Percentiles rank a stretch among this genome's conserved stretches.
phyloP scores from a whole-genome alignment of 1,139 yeast species.

The Suhomyces guaymorum region DNA sequence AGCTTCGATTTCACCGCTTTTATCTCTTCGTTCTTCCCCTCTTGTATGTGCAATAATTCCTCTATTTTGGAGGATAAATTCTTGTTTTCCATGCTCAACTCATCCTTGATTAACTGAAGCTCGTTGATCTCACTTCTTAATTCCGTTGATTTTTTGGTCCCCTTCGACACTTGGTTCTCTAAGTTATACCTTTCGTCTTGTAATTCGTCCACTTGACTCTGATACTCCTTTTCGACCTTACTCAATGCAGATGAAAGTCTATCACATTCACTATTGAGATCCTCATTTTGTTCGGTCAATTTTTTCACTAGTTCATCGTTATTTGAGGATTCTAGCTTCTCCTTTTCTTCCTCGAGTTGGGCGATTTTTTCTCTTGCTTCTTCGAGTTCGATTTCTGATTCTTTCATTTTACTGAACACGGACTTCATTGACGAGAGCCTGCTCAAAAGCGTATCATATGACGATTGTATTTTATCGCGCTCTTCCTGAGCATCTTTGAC shows the following conservation, averaged over 20 bases:
- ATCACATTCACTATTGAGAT: constrained; percentile 68
- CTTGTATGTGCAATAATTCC: constrained; percentile 39
- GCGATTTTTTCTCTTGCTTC: constrained; percentile 44
- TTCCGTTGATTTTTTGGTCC: constrained; percentile 41
- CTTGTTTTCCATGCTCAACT: constrained; percentile 46
- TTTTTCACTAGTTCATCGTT: constrained; percentile 16
- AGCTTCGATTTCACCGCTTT: constrained; percentile 10
- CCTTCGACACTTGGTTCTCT: constrained; percentile 38
- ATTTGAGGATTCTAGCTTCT: constrained; percentile 17
- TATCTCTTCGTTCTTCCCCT: constrained; percentile 11
- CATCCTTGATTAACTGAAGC: constrained; percentile 47
- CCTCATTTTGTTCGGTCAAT: constrained; percentile 54
- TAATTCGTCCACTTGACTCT: constrained; percentile 41
- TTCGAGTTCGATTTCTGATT: constrained; percentile 70
- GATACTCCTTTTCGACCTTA: constrained; percentile 46
- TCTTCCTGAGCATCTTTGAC: constrained; percentile 36
- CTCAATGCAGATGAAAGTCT: constrained; percentile 54
- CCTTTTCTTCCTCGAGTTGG: constrained; percentile 30
- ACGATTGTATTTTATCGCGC: constrained; percentile 65
- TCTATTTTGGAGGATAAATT: constrained; percentile 44
- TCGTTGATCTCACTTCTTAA: constrained; percentile 47
- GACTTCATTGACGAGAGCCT: constrained; percentile 80
- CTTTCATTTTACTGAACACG: constrained; percentile 72
- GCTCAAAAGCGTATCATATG: constrained; percentile 73
- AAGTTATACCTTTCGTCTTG: constrained; percentile 50